phyloP scores from a whole-genome alignment of 2,329 filamentous ascomycete species.

The Colletotrichum graminicola region DNA sequence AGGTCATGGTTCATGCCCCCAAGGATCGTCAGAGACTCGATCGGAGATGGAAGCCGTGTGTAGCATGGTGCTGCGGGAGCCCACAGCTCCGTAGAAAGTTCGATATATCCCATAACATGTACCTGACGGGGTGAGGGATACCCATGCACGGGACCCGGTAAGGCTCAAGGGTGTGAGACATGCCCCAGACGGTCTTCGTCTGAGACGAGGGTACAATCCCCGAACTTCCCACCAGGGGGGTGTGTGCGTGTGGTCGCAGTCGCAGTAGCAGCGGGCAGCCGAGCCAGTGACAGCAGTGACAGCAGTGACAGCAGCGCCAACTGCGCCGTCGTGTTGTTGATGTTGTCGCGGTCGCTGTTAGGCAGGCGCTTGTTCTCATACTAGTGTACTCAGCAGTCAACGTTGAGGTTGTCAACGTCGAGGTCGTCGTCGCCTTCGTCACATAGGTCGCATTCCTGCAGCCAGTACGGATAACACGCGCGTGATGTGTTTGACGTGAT shows the following conservation, averaged over 20 bases:
- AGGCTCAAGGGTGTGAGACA: slow-evolving; percentile 46
- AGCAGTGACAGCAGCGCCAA: not conserved
- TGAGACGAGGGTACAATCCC: slow-evolving; percentile 40
- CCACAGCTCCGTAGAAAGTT: not conserved
- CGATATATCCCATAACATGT: slow-evolving; percentile 15
- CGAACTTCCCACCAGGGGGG: slow-evolving; percentile 26
- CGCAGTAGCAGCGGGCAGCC: not conserved
- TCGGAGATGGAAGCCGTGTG: slow-evolving; percentile 34
- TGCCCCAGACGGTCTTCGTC: slow-evolving; percentile 48
- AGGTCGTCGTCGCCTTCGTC: not conserved
- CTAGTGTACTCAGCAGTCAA: not conserved
- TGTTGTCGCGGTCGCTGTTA: not conserved
- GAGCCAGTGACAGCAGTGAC: slow-evolving; percentile 10
- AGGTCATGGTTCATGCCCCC: not conserved
- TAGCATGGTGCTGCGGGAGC: slow-evolving; percentile 32
- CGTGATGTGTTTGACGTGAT: slow-evolving; percentile 22
- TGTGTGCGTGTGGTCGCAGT: not conserved
- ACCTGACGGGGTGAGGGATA: slow-evolving; percentile 10
- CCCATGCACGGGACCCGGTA: slow-evolving; percentile 17
- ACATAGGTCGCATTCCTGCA: not conserved
- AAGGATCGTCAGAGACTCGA: slow-evolving; percentile 29
- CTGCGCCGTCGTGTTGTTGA: too few species aligned
- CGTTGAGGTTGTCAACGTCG: not conserved
- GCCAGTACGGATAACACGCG: not conserved
- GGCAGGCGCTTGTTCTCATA: not conserved